Evolutionary conservation across 257 asterid genomes (phyloP).

Genomic region (Solanum bulbocastanum): DNA sequence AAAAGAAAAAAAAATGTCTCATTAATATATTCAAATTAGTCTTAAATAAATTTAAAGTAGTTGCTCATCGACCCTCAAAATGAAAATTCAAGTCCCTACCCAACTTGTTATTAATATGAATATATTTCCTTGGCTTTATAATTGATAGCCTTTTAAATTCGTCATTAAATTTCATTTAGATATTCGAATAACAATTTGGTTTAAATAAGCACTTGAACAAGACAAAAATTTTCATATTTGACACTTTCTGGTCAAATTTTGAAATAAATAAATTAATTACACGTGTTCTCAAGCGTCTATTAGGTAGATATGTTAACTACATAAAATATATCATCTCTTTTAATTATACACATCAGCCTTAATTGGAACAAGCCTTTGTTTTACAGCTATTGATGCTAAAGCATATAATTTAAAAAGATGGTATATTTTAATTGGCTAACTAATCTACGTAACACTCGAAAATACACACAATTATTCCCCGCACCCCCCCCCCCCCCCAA

Average conservation of each 20-base stretch:
- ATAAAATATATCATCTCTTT: background rate
- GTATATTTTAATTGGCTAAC: background rate
- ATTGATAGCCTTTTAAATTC: background rate
- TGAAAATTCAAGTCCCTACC: background rate
- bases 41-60: background rate
- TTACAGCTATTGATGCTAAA: background rate
- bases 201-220: background rate
- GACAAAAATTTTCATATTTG: too few relatives aligned
- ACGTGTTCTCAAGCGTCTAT: too few relatives aligned
- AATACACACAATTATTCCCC: background rate
- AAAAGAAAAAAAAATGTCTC: too few relatives aligned
- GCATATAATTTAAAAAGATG: background rate
- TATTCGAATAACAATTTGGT: background rate
- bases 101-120: background rate
- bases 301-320: background rate
- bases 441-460: background rate
- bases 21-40: too few relatives aligned
- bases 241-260: too few relatives aligned
- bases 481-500: too few relatives aligned
- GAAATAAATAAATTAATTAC: too few relatives aligned
- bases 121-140: background rate
- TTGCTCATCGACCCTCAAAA: background rate
- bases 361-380: background rate
- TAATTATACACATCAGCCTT: background rate
- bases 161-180: background rate